Conservation (phyloP, 1,284 basidiomycete genomes). For the Erythrobasidium hasegawianum region DNA sequence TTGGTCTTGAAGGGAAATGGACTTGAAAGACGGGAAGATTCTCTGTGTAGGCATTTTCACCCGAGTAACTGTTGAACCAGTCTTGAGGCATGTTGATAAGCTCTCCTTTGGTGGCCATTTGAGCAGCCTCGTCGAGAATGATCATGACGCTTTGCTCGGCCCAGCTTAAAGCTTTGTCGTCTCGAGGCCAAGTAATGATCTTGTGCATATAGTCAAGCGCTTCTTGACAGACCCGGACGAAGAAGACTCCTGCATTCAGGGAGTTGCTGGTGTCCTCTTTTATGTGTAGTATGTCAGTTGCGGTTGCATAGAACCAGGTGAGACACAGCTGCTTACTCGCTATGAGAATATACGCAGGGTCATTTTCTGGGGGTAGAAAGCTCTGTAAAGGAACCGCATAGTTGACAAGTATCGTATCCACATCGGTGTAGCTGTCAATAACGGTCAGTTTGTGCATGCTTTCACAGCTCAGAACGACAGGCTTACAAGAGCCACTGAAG, state of each 20-base stretch:
- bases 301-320: too few species aligned
- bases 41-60: not conserved
- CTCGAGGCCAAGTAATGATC: not conserved
- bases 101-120: not conserved
- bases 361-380: not conserved
- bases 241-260: not conserved
- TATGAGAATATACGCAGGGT: conserved; percentile 1
- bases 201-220: not conserved
- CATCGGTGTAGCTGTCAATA: not conserved
- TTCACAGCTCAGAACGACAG: not conserved
- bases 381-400: not conserved
- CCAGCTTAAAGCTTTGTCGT: not conserved
- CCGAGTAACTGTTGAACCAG: not conserved
- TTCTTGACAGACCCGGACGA: not conserved
- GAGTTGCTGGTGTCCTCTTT: not conserved
- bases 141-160: conserved; percentile 3
- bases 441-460: not conserved
- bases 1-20: conserved; percentile 1
- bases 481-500: conserved; percentile 6
- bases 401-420: not conserved
- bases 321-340: not conserved
- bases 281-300: not conserved
- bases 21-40: not conserved
- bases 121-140: not conserved
- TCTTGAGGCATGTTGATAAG: not conserved